phyloP scores from a whole-genome alignment of 148 eudicot genomes.

The Tetragonia tetragonoides region DNA sequence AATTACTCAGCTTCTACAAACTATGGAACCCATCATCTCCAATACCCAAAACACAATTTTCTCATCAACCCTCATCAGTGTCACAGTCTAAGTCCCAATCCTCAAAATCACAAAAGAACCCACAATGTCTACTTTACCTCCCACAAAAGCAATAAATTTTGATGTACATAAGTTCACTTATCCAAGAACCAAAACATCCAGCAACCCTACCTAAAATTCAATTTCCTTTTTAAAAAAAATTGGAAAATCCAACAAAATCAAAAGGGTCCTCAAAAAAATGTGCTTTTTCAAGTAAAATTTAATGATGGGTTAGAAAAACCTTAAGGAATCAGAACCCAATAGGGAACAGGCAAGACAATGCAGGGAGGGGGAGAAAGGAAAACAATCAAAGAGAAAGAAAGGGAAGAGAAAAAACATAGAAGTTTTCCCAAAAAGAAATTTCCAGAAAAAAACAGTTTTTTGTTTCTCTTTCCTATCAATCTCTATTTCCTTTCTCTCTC shows the following conservation, averaged over 20 bases:
- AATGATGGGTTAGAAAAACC: not conserved
- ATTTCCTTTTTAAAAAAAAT: not conserved
- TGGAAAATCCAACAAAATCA: not conserved
- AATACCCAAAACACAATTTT: constrained; percentile 11
- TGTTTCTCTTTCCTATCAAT: constrained; percentile 9
- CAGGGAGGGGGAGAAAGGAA: not conserved
- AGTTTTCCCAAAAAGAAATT: not conserved
- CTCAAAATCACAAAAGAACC: constrained; percentile 9
- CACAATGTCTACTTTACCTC: constrained; percentile 1
- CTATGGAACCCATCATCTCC: not conserved
- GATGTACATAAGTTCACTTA: too few species aligned
- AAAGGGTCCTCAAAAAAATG: not conserved
- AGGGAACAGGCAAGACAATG: not conserved
- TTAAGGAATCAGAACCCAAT: not conserved
- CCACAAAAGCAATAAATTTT: too few species aligned
- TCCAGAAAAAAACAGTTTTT: not conserved
- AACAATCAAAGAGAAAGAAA: not conserved
- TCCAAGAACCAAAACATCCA: too few species aligned
- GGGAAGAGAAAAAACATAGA: not conserved
- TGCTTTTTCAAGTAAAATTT: not conserved
- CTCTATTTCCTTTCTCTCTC: constrained; percentile 16
- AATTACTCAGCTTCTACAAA: constrained; percentile 4
- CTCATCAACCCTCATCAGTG: constrained; percentile 11
- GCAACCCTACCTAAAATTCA: too few species aligned
- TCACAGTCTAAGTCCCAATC: constrained; percentile 10